Evolutionary conservation across 805 yeast genomes (phyloP).

Genomic region (Zygoascus biomembranicola): DNA sequence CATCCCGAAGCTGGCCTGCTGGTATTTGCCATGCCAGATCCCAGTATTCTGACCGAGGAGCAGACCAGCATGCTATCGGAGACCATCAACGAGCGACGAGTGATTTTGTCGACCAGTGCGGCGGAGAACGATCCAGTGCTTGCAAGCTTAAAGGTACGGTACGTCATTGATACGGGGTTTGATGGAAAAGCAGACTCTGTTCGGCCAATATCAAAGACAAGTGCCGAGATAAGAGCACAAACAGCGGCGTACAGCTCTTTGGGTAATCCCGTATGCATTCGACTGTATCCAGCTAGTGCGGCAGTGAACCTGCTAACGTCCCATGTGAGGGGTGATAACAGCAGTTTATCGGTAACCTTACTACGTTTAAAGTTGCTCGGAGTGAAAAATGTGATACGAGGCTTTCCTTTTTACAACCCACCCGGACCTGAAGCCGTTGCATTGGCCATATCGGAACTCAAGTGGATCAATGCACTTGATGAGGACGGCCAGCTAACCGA

Average conservation of each 20-base stretch:
- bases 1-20: background rate
- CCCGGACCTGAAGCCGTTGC: slow-evolving; percentile 64
- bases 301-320: slow-evolving; percentile 33
- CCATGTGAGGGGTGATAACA: background rate
- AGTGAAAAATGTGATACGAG: slow-evolving; percentile 43
- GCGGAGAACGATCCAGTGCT: slow-evolving; percentile 2
- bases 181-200: slow-evolving; percentile 29
- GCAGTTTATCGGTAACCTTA: slow-evolving; percentile 48
- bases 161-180: slow-evolving; percentile 66
- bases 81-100: background rate
- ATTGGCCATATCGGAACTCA: slow-evolving; percentile 65
- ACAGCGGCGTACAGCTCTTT: slow-evolving; percentile 30
- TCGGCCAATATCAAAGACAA: slow-evolving; percentile 46
- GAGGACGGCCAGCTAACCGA: slow-evolving; percentile 56
- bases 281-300: slow-evolving; percentile 54
- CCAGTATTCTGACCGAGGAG: background rate
- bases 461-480: slow-evolving; percentile 69
- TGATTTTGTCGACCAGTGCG: background rate
- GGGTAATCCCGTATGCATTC: slow-evolving; percentile 45
- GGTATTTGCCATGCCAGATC: background rate
- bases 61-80: background rate
- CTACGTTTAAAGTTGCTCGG: slow-evolving; percentile 58
- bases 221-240: slow-evolving; percentile 36
- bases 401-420: slow-evolving; percentile 65
- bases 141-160: slow-evolving; percentile 32